Base-by-base conservation (phyloP, 2,329 filamentous ascomycete species). In the Stylonectria norvegica region DNA sequence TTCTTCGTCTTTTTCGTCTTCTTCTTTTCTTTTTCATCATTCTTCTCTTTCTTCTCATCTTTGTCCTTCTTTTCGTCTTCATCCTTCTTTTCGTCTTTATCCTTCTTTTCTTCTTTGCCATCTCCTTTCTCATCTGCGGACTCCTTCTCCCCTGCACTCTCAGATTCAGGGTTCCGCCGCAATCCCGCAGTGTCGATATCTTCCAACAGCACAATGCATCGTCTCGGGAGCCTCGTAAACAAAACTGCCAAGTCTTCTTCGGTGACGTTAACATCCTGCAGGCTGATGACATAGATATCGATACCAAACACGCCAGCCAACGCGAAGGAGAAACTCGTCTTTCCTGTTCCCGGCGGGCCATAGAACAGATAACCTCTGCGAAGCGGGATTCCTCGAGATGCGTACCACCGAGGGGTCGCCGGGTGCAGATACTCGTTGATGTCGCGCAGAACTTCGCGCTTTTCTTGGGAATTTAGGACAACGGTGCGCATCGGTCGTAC, bases 381-480 rank as follows among this genome's bases (percentile, higher is more conserved):
- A 37, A 90, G 81, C 0, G 86, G 86, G 20, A 91, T 87, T 0
- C 86, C 86, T 2, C 85, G 72, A 34, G 80, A 80, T 0, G 84
- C 79, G 55, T 91, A 91, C 84, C 85, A 91, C 8, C 73, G 71
- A 1, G 80, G 77, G 0, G 81, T 86, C 1, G 72, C 68, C 0
- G 86, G 85, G 38, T 88, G 79, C 0, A 93, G 70, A 48, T 88
- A 91, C 52, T 89, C 85, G 50, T 86, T 86, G 55, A 91, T 83
- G 53, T 93, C 87, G 18, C 69, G 68, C 8, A 90, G 64, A 4
- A 91, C 71, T 20, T 73, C 70, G 2, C 73, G 67, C 62, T 90
- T 91, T 55, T 86, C 76, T 32, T 71, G 61, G 7, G 73, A 67
- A 47, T 88, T 84, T 4, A 93, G 71, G 2, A 89, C 81, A 1